phyloP scores from a whole-genome alignment of 345 rosid species.

The Erucastrum elatum region DNA sequence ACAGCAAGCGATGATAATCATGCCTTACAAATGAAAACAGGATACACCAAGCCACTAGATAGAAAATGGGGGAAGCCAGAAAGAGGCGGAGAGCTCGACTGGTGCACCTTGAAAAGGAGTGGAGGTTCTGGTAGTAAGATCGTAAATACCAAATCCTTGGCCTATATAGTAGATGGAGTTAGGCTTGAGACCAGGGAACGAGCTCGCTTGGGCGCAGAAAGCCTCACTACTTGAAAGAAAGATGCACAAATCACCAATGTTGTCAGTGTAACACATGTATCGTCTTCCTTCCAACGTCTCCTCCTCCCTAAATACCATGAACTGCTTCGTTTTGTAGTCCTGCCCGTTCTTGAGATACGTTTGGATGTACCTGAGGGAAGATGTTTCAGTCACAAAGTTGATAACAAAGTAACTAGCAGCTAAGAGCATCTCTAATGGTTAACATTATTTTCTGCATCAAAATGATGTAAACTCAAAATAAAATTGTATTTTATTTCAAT shows the following conservation, averaged over 20 bases:
- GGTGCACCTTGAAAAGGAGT: not conserved
- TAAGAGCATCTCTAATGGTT: not conserved
- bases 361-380: not conserved
- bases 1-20: not conserved
- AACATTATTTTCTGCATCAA: no score
- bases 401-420: not conserved
- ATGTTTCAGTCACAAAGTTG: not conserved
- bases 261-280: not conserved
- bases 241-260: not conserved
- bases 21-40: not conserved
- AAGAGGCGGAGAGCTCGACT: not conserved
- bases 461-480: no score
- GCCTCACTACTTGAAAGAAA: not conserved
- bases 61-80: slow-evolving; percentile 1
- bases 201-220: not conserved
- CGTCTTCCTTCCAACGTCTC: not conserved
- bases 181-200: not conserved
- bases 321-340: not conserved
- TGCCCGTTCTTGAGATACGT: not conserved
- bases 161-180: not conserved
- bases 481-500: no score
- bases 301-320: not conserved
- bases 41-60: not conserved
- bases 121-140: not conserved
- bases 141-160: not conserved